Conservation (phyloP, 768 basidiomycete genomes). For the Fomitopsis serialis region DNA sequence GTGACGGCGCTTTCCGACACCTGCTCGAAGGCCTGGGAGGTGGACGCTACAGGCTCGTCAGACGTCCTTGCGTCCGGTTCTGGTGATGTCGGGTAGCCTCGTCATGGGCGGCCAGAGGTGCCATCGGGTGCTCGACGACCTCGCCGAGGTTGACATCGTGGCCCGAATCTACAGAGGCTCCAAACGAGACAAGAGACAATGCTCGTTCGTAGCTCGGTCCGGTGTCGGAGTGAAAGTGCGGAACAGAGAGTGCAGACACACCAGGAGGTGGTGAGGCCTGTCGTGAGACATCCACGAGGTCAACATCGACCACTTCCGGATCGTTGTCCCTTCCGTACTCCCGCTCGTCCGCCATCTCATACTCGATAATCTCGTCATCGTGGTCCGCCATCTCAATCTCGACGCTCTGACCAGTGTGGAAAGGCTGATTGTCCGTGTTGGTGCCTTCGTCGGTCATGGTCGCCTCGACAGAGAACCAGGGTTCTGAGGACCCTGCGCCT, state of each 20-base stretch:
- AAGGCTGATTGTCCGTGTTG: constrained; percentile 21
- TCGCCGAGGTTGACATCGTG: neutral
- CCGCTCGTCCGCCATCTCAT: constrained; percentile 47
- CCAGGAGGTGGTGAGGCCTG: constrained; percentile 18
- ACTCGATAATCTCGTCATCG: constrained; percentile 44
- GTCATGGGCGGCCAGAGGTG: too few relatives aligned
- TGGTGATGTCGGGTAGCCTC: too few relatives aligned
- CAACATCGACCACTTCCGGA: constrained; percentile 39
- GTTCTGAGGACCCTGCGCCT: constrained; percentile 32
- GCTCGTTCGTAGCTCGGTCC: neutral
- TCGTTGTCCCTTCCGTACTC: constrained; percentile 25
- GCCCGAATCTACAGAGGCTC: neutral
- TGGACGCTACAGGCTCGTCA: too few relatives aligned
- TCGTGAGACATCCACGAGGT: constrained; percentile 40
- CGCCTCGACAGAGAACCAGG: constrained; percentile 49
- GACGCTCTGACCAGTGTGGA: constrained; percentile 32
- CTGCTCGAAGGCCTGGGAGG: too few relatives aligned
- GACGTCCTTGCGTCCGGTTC: too few relatives aligned
- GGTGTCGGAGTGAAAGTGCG: neutral
- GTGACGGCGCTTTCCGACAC: too few relatives aligned
- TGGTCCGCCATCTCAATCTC: constrained; percentile 67
- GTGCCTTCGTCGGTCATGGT: constrained; percentile 54
- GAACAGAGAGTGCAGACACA: neutral
- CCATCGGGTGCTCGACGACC: too few relatives aligned
- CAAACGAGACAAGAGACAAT: neutral